Evolutionary conservation across 2,329 filamentous ascomycete species (phyloP).

Genomic region (Apiospora rasikravindrae): DNA sequence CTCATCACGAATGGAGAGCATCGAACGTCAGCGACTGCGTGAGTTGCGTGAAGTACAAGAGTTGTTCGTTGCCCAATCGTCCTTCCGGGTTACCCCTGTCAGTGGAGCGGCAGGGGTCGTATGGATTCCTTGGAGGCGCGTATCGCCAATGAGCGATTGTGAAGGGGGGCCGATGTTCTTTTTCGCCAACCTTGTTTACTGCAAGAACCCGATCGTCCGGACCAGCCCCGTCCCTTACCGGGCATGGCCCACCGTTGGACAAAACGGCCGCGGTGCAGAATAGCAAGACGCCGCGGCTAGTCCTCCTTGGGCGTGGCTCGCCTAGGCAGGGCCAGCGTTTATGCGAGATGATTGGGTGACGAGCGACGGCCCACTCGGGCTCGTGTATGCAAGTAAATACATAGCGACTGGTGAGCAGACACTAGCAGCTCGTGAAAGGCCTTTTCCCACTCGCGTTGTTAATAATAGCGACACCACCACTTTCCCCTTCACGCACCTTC

Average conservation of each 20-base stretch:
- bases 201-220: slow-evolving; percentile 14
- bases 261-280: slow-evolving; percentile 14
- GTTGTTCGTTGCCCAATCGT: slow-evolving; percentile 6
- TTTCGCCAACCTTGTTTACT: slow-evolving; percentile 13
- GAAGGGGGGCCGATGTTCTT: neutral
- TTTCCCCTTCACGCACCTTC: neutral
- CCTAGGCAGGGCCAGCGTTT: slow-evolving; percentile 3
- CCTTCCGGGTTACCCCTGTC: neutral
- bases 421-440: slow-evolving; percentile 8
- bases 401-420: slow-evolving; percentile 1
- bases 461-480: slow-evolving; percentile 15
- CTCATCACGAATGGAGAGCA: slow-evolving; percentile 5
- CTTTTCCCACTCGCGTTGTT: neutral
- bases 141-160: slow-evolving; percentile 4
- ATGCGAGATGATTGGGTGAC: slow-evolving; percentile 5
- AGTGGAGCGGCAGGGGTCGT: slow-evolving; percentile 10
- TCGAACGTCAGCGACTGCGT: slow-evolving; percentile 13
- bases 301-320: neutral
- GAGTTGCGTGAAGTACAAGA: neutral
- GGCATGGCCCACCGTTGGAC: slow-evolving; percentile 10
- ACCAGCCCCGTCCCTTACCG: slow-evolving; percentile 9
- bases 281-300: neutral
- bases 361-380: neutral
- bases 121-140: slow-evolving; percentile 1
- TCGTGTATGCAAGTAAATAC: slow-evolving; percentile 17